phyloP scores from a whole-genome alignment of 768 basidiomycete species.

The Mycena amicta region DNA sequence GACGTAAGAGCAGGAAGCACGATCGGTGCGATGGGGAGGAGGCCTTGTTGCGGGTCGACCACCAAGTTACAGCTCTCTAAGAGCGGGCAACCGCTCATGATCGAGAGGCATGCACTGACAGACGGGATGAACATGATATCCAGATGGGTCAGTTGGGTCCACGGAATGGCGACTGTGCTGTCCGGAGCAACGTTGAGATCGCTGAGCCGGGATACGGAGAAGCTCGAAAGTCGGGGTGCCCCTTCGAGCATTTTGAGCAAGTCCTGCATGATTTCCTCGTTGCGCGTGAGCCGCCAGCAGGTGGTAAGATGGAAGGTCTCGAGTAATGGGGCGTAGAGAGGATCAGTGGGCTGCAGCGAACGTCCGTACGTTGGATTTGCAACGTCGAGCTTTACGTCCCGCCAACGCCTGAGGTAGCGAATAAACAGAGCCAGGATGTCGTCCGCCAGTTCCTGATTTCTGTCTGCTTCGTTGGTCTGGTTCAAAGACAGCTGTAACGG shows the following conservation, averaged over 20 bases:
- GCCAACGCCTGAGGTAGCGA: slow-evolving; percentile 33
- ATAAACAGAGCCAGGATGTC: slow-evolving; percentile 35
- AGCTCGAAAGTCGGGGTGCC: slow-evolving; percentile 32
- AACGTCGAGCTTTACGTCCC: slow-evolving; percentile 33
- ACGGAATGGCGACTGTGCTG: slow-evolving; percentile 31
- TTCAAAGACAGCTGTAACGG: slow-evolving; percentile 34
- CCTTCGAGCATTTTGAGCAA: slow-evolving; percentile 33
- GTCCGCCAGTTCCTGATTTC: slow-evolving; percentile 30
- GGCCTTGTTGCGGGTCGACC: slow-evolving; percentile 31
- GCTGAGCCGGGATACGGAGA: slow-evolving; percentile 36
- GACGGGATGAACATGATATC: slow-evolving; percentile 23
- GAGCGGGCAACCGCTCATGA: slow-evolving; percentile 32
- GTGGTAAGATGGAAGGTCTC: slow-evolving; percentile 33
- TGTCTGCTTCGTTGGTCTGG: slow-evolving; percentile 36
- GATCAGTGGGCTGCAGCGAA: slow-evolving; percentile 23
- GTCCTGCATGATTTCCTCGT: slow-evolving; percentile 33
- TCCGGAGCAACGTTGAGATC: slow-evolving; percentile 29
- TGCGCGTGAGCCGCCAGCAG: slow-evolving; percentile 25
- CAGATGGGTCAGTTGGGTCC: slow-evolving; percentile 32
- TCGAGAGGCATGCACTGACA: slow-evolving; percentile 26
- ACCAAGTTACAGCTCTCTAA: slow-evolving; percentile 32
- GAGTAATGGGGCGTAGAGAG: slow-evolving; percentile 31
- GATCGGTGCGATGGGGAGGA: slow-evolving; percentile 24
- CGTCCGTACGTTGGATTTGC: slow-evolving; percentile 33
- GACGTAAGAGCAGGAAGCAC: slow-evolving; percentile 29